A percentile compares a stretch with the other conserved stretches of the same genome.
Evolutionary conservation across 176 grass and related monocot genomes (phyloP).

Genomic region (Musa itinerans): DNA sequence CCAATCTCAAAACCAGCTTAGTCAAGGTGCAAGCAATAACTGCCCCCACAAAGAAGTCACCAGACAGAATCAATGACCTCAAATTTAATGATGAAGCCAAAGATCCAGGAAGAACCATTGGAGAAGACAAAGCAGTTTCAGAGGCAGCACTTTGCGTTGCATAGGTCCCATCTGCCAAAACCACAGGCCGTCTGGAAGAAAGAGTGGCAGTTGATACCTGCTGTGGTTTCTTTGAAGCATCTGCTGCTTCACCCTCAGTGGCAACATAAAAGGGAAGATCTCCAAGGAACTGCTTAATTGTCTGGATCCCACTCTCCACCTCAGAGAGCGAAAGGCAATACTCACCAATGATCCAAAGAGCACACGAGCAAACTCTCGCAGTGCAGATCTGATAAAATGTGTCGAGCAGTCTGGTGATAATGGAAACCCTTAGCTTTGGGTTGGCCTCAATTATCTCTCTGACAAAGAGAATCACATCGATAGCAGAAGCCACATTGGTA

Average conservation of each 20-base stretch:
- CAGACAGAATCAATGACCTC: constrained; percentile 14
- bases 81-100: constrained; percentile 6
- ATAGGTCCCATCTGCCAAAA: constrained; percentile 17
- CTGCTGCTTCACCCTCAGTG: neutral
- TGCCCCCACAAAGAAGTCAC: constrained; percentile 11
- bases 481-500: constrained; percentile 13
- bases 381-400: constrained; percentile 17
- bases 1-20: constrained; percentile 16
- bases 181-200: constrained; percentile 8
- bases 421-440: constrained; percentile 10
- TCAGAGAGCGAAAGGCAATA: constrained; percentile 8
- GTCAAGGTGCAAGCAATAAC: constrained; percentile 9
- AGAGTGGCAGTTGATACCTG: neutral
- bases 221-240: constrained; percentile 1
- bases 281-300: constrained; percentile 14
- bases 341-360: constrained; percentile 20
- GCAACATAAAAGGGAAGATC: constrained; percentile 13
- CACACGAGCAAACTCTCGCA: constrained; percentile 3
- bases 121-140: constrained; percentile 3
- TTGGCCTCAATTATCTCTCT: constrained; percentile 14
- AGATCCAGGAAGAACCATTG: neutral
- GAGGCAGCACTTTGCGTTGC: constrained; percentile 13
- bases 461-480: constrained; percentile 11
- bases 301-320: constrained; percentile 6
- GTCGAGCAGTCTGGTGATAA: constrained; percentile 8